Conservation (phyloP, 768 basidiomycete species). For the Stropharia rugosoannulata region DNA sequence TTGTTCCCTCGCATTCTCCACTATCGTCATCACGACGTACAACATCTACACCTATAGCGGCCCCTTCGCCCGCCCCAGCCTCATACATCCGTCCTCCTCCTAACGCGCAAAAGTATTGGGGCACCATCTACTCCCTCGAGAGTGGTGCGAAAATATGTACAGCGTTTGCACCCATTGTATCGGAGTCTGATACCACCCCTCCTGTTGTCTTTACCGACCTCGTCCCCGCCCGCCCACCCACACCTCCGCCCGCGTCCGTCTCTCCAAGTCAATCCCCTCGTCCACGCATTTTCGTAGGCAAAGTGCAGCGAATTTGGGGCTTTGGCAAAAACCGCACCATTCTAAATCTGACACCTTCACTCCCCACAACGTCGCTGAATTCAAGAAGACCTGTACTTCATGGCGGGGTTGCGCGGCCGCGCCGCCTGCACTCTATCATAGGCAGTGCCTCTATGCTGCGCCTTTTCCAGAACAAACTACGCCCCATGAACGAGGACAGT, state of each 20-base stretch:
- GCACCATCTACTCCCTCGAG: conserved; percentile 4
- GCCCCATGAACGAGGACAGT: background rate
- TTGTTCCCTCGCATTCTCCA: background rate
- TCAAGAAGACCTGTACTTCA: background rate
- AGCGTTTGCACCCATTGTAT: background rate
- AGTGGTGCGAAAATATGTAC: background rate
- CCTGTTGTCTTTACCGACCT: background rate
- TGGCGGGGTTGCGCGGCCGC: background rate
- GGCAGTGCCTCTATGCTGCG: background rate
- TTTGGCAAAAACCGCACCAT: conserved; percentile 8
- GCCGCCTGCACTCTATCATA: background rate
- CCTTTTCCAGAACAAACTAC: too few relatives aligned
- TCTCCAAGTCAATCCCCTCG: too few relatives aligned
- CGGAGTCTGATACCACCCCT: background rate
- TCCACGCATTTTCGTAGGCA: conserved; percentile 11
- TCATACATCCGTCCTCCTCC: background rate
- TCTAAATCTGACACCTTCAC: background rate
- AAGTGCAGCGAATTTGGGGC: conserved; percentile 12
- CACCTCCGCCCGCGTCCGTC: background rate
- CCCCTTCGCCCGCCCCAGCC: background rate
- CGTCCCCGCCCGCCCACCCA: background rate
- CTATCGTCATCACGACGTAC: background rate
- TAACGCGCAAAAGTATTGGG: conserved; percentile 3
- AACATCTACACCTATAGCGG: background rate
- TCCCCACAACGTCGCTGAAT: background rate